Percentiles rank a stretch among this genome's conserved stretches.
phyloP scores from a whole-genome alignment of 345 rosid genomes.

The Pugionium cornutum region DNA sequence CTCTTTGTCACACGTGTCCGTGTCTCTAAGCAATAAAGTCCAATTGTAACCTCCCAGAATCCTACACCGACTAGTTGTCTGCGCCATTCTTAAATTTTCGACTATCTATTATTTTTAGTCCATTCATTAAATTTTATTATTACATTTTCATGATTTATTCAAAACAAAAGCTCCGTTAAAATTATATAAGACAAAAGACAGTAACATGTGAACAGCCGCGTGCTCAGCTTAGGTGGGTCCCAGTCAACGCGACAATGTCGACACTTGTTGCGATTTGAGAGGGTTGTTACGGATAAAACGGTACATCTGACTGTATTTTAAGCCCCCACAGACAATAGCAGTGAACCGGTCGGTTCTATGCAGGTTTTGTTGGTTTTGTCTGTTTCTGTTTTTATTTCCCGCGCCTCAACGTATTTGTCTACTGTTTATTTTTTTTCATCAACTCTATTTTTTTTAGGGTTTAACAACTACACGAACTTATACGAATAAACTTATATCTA shows the following conservation, averaged over 20 bases:
- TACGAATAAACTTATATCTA: no score
- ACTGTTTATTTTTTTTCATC: no score
- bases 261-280: constrained; percentile 25
- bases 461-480: no score
- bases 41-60: constrained; percentile 17
- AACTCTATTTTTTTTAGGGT: no score
- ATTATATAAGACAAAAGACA: constrained; percentile 9
- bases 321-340: constrained; percentile 30
- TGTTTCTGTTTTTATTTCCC: constrained; percentile 16
- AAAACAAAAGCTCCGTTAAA: background rate
- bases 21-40: constrained; percentile 22
- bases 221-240: constrained; percentile 17
- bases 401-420: background rate
- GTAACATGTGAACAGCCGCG: constrained; percentile 32
- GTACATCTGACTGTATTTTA: constrained; percentile 12
- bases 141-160: background rate
- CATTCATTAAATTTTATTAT: background rate
- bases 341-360: constrained; percentile 38
- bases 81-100: constrained; percentile 18
- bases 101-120: background rate
- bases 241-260: constrained; percentile 23
- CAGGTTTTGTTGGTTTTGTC: constrained; percentile 20
- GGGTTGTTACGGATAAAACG: constrained; percentile 25
- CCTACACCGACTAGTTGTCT: constrained; percentile 24
- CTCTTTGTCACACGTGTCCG: constrained; percentile 25